A percentile compares a stretch with the other conserved stretches of the same genome.
phyloP scores from a whole-genome alignment of 2,329 filamentous ascomycete species.

The Aspergillus udagawae region DNA sequence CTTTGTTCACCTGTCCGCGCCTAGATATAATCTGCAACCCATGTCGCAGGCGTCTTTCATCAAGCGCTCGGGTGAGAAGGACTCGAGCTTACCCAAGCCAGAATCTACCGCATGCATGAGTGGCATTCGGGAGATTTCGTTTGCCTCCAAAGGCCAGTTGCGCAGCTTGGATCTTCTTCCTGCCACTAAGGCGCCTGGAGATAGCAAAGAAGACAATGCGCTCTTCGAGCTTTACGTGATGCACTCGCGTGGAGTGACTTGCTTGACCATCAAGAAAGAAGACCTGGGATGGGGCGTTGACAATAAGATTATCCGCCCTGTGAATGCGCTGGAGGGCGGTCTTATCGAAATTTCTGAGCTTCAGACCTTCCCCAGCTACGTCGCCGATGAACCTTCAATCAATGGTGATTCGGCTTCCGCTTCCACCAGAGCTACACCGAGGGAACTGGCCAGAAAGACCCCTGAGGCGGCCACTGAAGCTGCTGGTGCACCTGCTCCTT shows the following conservation, averaged over 20 bases:
- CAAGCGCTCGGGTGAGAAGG: constrained; percentile 68
- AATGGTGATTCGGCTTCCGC: constrained; percentile 40
- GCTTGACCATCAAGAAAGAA: constrained; percentile 76
- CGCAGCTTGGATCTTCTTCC: constrained; percentile 86
- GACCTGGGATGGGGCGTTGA: constrained; percentile 91
- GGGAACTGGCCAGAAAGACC: constrained; percentile 38
- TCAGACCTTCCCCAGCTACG: constrained; percentile 43
- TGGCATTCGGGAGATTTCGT: constrained; percentile 91
- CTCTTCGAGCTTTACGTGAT: constrained; percentile 95
- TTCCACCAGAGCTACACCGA: constrained; percentile 35
- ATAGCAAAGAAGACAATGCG: constrained; percentile 63
- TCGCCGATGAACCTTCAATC: constrained; percentile 40
- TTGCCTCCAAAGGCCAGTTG: constrained; percentile 78
- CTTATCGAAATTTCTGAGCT: constrained; percentile 72
- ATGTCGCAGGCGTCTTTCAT: constrained; percentile 88
- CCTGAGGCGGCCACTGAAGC: constrained; percentile 32
- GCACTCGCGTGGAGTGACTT: constrained; percentile 96
- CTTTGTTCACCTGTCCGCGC: constrained; percentile 91
- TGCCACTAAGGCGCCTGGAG: constrained; percentile 49
- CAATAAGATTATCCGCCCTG: constrained; percentile 75
- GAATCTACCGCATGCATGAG: constrained; percentile 97
- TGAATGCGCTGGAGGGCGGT: constrained; percentile 71
- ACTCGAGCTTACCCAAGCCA: constrained; percentile 71
- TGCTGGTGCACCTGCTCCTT: constrained; percentile 14
- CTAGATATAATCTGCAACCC: constrained; percentile 76